Evolutionary conservation across 78 protist species (phyloP).

Genomic region (Dictyostelium purpureum): DNA sequence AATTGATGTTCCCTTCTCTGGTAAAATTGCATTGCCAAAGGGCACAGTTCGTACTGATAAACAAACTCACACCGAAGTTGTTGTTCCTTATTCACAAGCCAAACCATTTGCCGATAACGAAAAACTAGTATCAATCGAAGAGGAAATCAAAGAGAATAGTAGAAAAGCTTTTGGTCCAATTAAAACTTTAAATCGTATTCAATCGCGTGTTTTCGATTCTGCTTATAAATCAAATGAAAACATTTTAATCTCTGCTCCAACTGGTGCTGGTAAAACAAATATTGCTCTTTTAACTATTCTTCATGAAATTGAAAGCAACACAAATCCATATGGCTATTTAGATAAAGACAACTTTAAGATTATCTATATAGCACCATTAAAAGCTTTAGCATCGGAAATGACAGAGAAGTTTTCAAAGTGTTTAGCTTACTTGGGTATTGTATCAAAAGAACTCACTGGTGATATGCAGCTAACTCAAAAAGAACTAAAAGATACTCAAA

Average conservation of each 20-base stretch:
- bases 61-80: background rate
- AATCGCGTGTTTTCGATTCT: slow-evolving; percentile 81
- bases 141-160: background rate
- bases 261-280: slow-evolving; percentile 91
- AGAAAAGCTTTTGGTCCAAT: slow-evolving; percentile 52
- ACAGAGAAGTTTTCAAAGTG: slow-evolving; percentile 76
- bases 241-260: slow-evolving; percentile 98
- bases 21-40: slow-evolving; percentile 33
- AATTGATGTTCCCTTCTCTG: slow-evolving; percentile 12
- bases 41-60: slow-evolving; percentile 20
- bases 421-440: slow-evolving; percentile 89
- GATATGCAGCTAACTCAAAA: slow-evolving; percentile 98
- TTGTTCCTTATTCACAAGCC: slow-evolving; percentile 5
- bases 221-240: slow-evolving; percentile 95
- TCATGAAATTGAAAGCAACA: slow-evolving; percentile 79
- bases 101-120: slow-evolving; percentile 67
- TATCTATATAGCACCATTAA: slow-evolving; percentile 99
- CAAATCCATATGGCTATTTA: slow-evolving; percentile 4
- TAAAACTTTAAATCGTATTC: slow-evolving; percentile 62
- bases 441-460: slow-evolving; percentile 98
- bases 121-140: slow-evolving; percentile 7
- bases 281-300: slow-evolving; percentile 87
- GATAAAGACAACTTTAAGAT: slow-evolving; percentile 93
- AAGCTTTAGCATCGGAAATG: slow-evolving; percentile 99
- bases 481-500: slow-evolving; percentile 92